phyloP scores from a whole-genome alignment of 2,329 filamentous ascomycete genomes.

The Aspergillus sp. region DNA sequence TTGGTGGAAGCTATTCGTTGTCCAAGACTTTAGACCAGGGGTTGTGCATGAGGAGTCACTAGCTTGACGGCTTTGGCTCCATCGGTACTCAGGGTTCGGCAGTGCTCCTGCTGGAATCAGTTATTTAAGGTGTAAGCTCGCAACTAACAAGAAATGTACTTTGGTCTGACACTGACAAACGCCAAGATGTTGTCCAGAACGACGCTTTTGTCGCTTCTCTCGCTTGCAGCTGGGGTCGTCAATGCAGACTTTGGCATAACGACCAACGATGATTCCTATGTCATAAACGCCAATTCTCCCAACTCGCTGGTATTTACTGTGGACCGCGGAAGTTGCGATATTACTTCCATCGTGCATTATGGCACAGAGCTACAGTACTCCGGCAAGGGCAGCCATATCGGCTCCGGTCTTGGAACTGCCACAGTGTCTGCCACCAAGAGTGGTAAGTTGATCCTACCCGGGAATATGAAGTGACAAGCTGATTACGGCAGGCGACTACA shows the following conservation, averaged over 20 bases:
- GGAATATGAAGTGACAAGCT: background rate
- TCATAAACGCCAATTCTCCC: constrained; percentile 52
- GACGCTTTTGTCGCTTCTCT: constrained; percentile 20
- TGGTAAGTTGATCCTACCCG: too few relatives aligned
- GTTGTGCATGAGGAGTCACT: background rate
- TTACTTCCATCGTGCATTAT: constrained; percentile 64
- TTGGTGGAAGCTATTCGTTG: constrained; percentile 11
- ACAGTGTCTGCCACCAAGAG: constrained; percentile 54
- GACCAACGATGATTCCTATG: constrained; percentile 32
- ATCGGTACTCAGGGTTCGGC: background rate
- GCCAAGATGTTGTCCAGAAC: constrained; percentile 24
- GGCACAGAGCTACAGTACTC: constrained; percentile 61
- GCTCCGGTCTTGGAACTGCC: constrained; percentile 60
- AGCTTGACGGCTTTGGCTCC: background rate
- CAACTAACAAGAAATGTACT: background rate
- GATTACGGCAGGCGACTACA: constrained; percentile 44
- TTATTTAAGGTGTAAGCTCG: background rate
- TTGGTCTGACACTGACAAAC: background rate
- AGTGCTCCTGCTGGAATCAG: background rate
- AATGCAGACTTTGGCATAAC: constrained; percentile 34
- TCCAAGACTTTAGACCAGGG: background rate
- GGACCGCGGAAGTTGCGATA: constrained; percentile 60
- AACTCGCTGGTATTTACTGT: constrained; percentile 57
- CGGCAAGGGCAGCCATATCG: constrained; percentile 57
- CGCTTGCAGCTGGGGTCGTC: constrained; percentile 25